phyloP scores from a whole-genome alignment of 2,329 filamentous ascomycete genomes.

The Dendrostoma leiphaemia region DNA sequence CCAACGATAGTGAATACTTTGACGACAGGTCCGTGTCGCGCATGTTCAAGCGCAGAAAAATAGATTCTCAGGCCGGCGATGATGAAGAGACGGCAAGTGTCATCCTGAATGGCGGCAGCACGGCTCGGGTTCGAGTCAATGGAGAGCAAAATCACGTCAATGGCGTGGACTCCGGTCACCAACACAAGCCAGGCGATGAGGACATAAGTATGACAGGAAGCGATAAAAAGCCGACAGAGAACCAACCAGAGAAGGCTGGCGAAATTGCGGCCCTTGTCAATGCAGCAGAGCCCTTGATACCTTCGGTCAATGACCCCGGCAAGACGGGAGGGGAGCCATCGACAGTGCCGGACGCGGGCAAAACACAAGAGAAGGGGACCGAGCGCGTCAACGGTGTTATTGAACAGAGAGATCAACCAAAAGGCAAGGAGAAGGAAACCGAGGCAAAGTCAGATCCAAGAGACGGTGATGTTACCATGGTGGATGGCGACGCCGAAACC shows the following conservation, averaged over 20 bases:
- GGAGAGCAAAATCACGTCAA: neutral
- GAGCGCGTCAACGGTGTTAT: slow-evolving; percentile 6
- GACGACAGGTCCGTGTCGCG: slow-evolving; percentile 44
- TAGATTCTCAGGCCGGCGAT: neutral
- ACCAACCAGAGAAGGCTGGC: neutral
- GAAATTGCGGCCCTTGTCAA: neutral
- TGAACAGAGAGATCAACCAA: neutral
- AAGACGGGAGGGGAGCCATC: neutral
- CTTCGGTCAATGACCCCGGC: neutral
- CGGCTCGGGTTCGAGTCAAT: slow-evolving; percentile 19
- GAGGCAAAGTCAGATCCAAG: neutral
- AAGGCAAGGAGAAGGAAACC: slow-evolving; percentile 13
- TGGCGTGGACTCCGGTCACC: neutral
- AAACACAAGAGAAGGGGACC: neutral
- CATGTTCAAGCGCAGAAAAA: slow-evolving; percentile 25
- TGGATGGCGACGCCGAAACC: neutral
- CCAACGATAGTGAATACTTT: slow-evolving; percentile 55
- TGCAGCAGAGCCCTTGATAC: neutral
- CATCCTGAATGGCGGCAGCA: slow-evolving; percentile 11
- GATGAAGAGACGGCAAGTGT: slow-evolving; percentile 11
- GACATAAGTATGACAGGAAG: slow-evolving; percentile 25
- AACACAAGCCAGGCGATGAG: slow-evolving; percentile 10
- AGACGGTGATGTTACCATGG: slow-evolving; percentile 13
- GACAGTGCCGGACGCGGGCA: neutral
- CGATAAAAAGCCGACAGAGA: slow-evolving; percentile 5